These are phyloP conservation scores for Kwoniella shivajii DNA, from an alignment of 1,284 basidiomycete species.

Conservation along the genomic window DNA sequence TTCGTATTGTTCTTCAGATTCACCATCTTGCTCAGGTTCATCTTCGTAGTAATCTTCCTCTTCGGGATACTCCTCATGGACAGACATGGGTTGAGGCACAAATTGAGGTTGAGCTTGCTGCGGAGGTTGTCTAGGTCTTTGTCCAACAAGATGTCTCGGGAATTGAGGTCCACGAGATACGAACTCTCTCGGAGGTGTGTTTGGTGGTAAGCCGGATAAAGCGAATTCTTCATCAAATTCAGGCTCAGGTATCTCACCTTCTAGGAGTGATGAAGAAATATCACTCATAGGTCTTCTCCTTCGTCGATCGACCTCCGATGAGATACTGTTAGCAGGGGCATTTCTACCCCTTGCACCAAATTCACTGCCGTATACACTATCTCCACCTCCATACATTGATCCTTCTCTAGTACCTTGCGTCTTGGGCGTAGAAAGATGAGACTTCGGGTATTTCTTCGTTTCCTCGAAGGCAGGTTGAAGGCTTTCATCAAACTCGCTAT, in stretches of 20 bases:
- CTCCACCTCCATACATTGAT: conserved; percentile 34
- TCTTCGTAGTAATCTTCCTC: conserved; percentile 5
- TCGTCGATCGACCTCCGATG: conserved; percentile 24
- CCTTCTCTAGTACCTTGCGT: conserved; percentile 29
- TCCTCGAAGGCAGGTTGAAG: neutral
- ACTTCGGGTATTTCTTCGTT: conserved; percentile 3
- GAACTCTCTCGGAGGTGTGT: conserved; percentile 38
- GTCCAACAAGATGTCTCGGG: conserved; percentile 20
- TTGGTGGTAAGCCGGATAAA: conserved; percentile 43
- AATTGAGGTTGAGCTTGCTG: conserved; percentile 9
- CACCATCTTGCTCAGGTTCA: conserved; percentile 15
- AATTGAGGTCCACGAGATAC: conserved; percentile 18
- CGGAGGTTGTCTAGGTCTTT: conserved; percentile 6
- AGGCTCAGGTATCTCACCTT: conserved; percentile 26
- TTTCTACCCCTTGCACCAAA: conserved; percentile 19
- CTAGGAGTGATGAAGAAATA: conserved; percentile 37
- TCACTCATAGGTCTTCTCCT: conserved; percentile 13
- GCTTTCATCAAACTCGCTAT: conserved; percentile 31
- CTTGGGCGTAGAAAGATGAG: conserved; percentile 8
- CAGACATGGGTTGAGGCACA: conserved; percentile 5
- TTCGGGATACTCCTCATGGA: conserved; percentile 11
- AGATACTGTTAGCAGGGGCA: conserved; percentile 42
- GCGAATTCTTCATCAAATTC: conserved; percentile 49
- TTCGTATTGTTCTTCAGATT: conserved; percentile 5
- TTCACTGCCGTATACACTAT: conserved; percentile 41